Evolutionary conservation across 139 green algal species (phyloP).

Genomic region (Pycnococcus provasolii): DNA sequence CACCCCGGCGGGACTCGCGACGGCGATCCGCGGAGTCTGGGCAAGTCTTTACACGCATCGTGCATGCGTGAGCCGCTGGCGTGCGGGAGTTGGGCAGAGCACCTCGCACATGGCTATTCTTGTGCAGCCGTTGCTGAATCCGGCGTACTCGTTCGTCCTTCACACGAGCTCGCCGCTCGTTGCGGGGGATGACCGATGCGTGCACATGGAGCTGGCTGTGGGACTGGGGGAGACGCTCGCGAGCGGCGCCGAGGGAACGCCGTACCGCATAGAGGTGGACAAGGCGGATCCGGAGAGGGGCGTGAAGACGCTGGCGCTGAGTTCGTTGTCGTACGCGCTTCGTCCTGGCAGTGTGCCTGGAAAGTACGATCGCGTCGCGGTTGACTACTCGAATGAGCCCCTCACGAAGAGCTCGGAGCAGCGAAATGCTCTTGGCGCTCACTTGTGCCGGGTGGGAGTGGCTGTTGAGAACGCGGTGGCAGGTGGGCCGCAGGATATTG

Average conservation of each 20-base stretch:
- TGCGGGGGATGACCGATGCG: conserved; percentile 4
- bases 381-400: conserved; percentile 7
- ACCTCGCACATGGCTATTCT: conserved; percentile 80
- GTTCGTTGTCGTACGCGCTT: not conserved
- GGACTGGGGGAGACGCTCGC: conserved; percentile 89
- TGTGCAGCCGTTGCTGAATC: conserved; percentile 52
- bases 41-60: not conserved
- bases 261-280: conserved; percentile 72
- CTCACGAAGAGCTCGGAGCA: not conserved
- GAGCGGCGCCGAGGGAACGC: conserved; percentile 51
- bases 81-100: conserved; percentile 48
- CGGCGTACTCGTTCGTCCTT: conserved; percentile 32
- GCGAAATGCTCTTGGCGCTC: conserved; percentile 28
- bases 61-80: not conserved
- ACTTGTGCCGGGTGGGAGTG: conserved; percentile 45
- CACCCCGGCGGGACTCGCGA: not conserved
- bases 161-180: conserved; percentile 25
- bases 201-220: conserved; percentile 71
- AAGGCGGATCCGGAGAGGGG: conserved; percentile 34
- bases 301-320: conserved; percentile 62
- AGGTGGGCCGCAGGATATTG: conserved; percentile 74
- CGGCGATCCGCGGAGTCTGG: not conserved
- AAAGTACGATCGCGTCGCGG: conserved; percentile 15
- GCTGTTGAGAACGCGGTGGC: conserved; percentile 52
- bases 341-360: conserved; percentile 1